phyloP scores from a whole-genome alignment of 305 asterid species.

The Solanum hybrid region DNA sequence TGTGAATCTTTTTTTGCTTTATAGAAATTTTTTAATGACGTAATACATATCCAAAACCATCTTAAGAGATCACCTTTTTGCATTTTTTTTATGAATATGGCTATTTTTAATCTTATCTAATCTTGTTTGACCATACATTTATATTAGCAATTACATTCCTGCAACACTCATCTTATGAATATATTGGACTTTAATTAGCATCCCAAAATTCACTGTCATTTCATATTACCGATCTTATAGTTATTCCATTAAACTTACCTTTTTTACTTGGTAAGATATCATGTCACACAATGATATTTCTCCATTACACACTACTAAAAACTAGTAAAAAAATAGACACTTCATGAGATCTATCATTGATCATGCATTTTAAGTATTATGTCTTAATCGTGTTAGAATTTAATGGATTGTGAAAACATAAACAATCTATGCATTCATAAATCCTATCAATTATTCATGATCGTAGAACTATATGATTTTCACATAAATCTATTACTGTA shows the following conservation, averaged over 20 bases:
- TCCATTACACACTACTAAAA: no score
- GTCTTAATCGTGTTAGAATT: no score
- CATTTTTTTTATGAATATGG: neutral
- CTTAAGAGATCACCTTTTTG: neutral
- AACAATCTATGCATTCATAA: no score
- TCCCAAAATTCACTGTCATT: neutral
- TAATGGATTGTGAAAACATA: no score
- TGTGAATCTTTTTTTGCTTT: no score
- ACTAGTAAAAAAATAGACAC: no score
- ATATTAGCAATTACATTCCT: neutral
- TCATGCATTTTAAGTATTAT: neutral
- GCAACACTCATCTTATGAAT: neutral
- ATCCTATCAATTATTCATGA: no score
- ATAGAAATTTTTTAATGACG: neutral
- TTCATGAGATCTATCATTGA: neutral
- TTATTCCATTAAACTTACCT: neutral
- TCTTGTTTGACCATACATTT: neutral
- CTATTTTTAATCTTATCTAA: neutral
- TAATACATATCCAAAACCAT: neutral
- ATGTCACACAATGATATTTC: neutral
- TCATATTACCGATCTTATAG: neutral
- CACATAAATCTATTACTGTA: no score
- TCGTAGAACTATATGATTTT: no score
- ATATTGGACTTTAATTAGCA: neutral
- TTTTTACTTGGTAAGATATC: neutral